Evolutionary conservation across 2,329 filamentous ascomycete species (phyloP).

Genomic region (Aspergillus hiratsukae): DNA sequence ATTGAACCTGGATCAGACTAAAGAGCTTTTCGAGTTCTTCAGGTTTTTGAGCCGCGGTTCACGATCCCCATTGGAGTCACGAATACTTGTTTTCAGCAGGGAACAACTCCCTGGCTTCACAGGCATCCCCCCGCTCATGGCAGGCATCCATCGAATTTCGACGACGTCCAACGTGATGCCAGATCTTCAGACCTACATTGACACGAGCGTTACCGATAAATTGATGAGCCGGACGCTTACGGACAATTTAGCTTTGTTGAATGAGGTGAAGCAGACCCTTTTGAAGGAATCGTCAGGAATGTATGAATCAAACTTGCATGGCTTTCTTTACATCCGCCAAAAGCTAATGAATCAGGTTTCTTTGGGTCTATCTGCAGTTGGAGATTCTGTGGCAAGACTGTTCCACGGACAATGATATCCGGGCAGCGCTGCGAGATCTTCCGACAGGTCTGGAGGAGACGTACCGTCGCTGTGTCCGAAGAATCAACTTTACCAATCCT

Average conservation of each 20-base stretch:
- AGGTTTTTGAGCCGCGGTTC: not conserved
- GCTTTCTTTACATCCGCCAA: too few relatives aligned
- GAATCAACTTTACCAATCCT: constrained; percentile 8
- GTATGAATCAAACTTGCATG: not conserved
- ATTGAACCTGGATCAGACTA: constrained; percentile 5
- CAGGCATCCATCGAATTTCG: constrained; percentile 15
- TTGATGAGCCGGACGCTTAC: constrained; percentile 14
- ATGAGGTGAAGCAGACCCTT: constrained; percentile 2
- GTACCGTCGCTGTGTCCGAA: constrained; percentile 13
- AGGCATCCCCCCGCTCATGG: constrained; percentile 12
- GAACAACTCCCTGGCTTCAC: constrained; percentile 19
- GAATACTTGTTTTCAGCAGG: constrained; percentile 16
- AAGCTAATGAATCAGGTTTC: too few relatives aligned
- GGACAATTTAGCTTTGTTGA: constrained; percentile 5
- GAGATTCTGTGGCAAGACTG: constrained; percentile 21
- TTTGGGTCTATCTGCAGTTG: constrained; percentile 19
- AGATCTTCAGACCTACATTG: constrained; percentile 18
- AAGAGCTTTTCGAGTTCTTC: constrained; percentile 4
- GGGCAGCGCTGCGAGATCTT: constrained; percentile 6
- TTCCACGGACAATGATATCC: constrained; percentile 16
- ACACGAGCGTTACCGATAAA: constrained; percentile 15
- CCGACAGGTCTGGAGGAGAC: constrained; percentile 19
- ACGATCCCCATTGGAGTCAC: not conserved
- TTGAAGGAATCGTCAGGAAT: constrained; percentile 2
- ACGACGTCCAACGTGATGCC: constrained; percentile 13